Conservation (phyloP, 1,139 yeast genomes). For the Spathaspora sp. region DNA sequence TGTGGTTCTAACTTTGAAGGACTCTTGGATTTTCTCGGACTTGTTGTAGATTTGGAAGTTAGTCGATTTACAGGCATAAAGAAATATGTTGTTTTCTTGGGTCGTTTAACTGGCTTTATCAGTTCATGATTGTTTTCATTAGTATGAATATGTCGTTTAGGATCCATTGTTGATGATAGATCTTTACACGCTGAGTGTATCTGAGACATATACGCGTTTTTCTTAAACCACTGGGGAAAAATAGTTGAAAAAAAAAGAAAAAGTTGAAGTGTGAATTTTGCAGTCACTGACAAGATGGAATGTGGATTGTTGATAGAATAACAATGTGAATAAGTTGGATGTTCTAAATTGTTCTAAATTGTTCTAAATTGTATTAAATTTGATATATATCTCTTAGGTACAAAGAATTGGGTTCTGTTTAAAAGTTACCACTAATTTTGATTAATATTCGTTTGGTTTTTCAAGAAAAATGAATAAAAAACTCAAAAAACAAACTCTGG, state of each 20-base stretch:
- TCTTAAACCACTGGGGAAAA: not conserved
- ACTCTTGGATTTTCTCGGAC: not conserved
- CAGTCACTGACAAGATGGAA: not conserved
- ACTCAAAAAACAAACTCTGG: too few relatives aligned
- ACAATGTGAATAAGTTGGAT: too few relatives aligned
- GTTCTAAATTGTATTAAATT: too few relatives aligned
- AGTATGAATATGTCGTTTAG: not conserved
- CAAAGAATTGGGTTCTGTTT: too few relatives aligned
- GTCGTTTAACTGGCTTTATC: slow-evolving; percentile 16
- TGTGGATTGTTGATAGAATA: not conserved
- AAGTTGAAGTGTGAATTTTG: not conserved
- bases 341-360: too few relatives aligned
- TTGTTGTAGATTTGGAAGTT: slow-evolving; percentile 9
- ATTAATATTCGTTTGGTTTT: too few relatives aligned
- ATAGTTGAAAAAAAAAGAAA: not conserved
- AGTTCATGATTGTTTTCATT: slow-evolving; percentile 10
- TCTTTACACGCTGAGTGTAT: not conserved
- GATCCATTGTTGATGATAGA: slow-evolving; percentile 1
- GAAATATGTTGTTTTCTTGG: slow-evolving; percentile 35
- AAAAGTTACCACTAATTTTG: too few relatives aligned
- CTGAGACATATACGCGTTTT: not conserved
- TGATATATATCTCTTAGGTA: too few relatives aligned
- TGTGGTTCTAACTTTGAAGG: slow-evolving; percentile 3
- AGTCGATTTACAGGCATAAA: slow-evolving; percentile 37
- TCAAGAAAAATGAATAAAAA: too few relatives aligned